phyloP scores from a whole-genome alignment of 805 yeast species.

The Hanseniaspora lachancei region DNA sequence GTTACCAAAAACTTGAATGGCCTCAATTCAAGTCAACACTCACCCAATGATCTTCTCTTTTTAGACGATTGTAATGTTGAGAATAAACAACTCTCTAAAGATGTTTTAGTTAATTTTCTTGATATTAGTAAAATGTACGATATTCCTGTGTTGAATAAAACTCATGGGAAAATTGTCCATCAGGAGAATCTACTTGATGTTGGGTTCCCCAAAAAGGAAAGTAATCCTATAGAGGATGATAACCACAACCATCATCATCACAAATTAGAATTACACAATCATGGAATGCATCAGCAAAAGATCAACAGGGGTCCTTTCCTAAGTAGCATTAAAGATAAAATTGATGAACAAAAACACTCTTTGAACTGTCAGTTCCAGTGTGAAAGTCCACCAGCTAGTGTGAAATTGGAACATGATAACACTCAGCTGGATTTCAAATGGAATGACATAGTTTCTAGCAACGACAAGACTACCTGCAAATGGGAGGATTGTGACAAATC shows the following conservation, averaged over 20 bases:
- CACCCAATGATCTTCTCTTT: slow-evolving; percentile 5
- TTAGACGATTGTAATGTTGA: slow-evolving; percentile 2
- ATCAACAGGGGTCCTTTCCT: not conserved
- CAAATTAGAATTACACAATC: slow-evolving; percentile 28
- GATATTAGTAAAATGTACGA: slow-evolving; percentile 27
- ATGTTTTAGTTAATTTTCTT: slow-evolving; percentile 23
- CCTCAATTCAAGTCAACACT: not conserved
- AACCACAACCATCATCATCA: slow-evolving; percentile 29
- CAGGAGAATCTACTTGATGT: slow-evolving; percentile 13
- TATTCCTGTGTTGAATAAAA: slow-evolving; percentile 24
- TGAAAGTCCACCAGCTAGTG: slow-evolving; percentile 7
- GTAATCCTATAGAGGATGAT: not conserved
- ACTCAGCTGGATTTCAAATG: slow-evolving; percentile 2
- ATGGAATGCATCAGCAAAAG: slow-evolving; percentile 13
- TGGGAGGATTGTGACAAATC: slow-evolving; percentile 53
- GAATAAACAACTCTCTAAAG: slow-evolving; percentile 6
- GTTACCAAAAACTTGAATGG: not conserved
- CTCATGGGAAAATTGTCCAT: slow-evolving; percentile 18
- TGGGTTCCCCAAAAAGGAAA: not conserved
- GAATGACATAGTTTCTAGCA: slow-evolving; percentile 6
- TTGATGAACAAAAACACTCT: not conserved
- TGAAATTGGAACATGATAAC: slow-evolving; percentile 32
- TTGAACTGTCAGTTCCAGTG: slow-evolving; percentile 4
- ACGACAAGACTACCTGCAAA: slow-evolving; percentile 33
- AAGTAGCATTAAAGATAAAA: not conserved